Evolutionary conservation across 257 asterid species (phyloP).

Genomic region (Nicotiana paniculata): DNA sequence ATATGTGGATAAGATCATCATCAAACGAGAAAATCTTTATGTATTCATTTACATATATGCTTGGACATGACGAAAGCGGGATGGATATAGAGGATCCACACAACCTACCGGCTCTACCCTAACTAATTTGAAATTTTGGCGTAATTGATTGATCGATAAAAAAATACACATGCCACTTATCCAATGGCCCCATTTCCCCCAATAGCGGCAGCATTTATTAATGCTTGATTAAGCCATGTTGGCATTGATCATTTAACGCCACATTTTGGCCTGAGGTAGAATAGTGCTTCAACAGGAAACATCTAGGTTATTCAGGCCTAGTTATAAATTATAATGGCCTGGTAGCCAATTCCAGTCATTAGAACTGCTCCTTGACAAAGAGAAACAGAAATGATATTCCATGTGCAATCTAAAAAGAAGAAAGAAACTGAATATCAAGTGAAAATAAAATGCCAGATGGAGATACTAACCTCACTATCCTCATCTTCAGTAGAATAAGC

Average conservation of each 20-base stretch:
- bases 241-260: not conserved
- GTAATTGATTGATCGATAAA: not conserved
- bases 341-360: not conserved
- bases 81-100: not conserved
- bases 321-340: not conserved
- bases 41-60: not conserved
- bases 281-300: not conserved
- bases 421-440: not conserved
- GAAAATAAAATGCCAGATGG: not conserved
- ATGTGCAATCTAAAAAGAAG: not conserved
- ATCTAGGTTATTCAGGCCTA: not conserved
- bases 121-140: not conserved
- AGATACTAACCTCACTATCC: conserved; percentile 59
- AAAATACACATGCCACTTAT: not conserved
- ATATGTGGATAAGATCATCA: not conserved
- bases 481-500: conserved; percentile 72
- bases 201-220: not conserved
- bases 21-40: not conserved
- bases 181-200: not conserved
- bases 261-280: not conserved
- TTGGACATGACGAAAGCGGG: not conserved
- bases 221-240: not conserved
- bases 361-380: not conserved
- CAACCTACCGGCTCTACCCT: not conserved
- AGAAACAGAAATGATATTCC: not conserved